Evolutionary conservation across 768 basidiomycete genomes (phyloP).

Genomic region (Collybia mongolica): DNA sequence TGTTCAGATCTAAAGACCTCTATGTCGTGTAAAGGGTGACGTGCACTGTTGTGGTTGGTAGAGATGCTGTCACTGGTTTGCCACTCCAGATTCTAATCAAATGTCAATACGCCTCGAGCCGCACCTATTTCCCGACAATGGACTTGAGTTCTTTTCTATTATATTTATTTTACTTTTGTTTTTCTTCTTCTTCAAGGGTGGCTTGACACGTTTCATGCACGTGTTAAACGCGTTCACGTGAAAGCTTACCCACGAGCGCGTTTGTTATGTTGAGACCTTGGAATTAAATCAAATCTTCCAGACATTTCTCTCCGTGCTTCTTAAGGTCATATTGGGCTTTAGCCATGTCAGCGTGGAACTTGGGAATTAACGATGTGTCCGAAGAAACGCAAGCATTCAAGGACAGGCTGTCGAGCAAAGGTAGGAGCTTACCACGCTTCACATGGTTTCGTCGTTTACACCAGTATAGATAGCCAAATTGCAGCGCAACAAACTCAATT

Average conservation of each 20-base stretch:
- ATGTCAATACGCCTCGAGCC: no score
- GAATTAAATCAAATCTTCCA: background rate
- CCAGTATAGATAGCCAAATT: slow-evolving; percentile 41
- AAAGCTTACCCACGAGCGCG: slow-evolving; percentile 12
- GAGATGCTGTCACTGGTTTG: no score
- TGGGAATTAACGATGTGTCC: slow-evolving; percentile 45
- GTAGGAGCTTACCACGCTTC: slow-evolving; percentile 20
- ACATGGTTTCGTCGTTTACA: slow-evolving; percentile 7
- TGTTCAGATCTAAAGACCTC: no score
- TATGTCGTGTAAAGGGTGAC: no score
- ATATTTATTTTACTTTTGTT: no score
- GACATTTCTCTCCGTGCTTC: background rate
- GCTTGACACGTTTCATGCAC: background rate
- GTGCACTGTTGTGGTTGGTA: no score
- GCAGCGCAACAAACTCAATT: slow-evolving; percentile 45
- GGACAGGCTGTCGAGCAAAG: slow-evolving; percentile 51
- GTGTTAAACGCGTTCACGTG: slow-evolving; percentile 26
- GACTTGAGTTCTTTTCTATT: no score
- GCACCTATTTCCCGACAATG: no score
- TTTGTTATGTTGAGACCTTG: slow-evolving; percentile 16
- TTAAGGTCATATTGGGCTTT: slow-evolving; percentile 5
- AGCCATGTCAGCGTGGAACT: slow-evolving; percentile 46
- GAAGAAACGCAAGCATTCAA: slow-evolving; percentile 45
- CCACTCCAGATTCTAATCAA: no score
- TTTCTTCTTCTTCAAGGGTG: no score